Percentiles rank a stretch among this genome's conserved stretches.
phyloP scores from a whole-genome alignment of 2,329 filamentous ascomycete genomes.

The Aspergillus ochraceoroseus region DNA sequence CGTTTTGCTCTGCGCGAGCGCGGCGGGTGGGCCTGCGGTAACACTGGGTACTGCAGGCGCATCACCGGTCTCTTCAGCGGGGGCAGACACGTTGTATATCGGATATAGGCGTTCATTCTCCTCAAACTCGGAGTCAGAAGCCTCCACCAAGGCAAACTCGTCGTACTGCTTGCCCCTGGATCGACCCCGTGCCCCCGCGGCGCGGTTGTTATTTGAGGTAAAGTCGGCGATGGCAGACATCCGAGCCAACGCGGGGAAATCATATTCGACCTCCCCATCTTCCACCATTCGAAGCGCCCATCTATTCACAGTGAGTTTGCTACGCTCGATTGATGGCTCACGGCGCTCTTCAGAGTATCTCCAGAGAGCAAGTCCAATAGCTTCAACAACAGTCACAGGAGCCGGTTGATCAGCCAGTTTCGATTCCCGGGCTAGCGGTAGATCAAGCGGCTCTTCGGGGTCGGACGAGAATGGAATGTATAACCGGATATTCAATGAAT shows the following conservation, averaged over 20 bases:
- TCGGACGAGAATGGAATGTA: conserved; percentile 57
- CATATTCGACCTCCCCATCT: conserved; percentile 62
- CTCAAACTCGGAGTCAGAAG: conserved; percentile 50
- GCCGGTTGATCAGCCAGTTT: conserved; percentile 48
- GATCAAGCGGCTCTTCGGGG: conserved; percentile 53
- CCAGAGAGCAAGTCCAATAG: conserved; percentile 60
- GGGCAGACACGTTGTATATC: conserved; percentile 40
- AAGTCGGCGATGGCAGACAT: conserved; percentile 58
- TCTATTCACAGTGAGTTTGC: conserved; percentile 56
- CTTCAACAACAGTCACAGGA: conserved; percentile 56
- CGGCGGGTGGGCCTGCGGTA: conserved; percentile 22
- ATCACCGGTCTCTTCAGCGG: conserved; percentile 31
- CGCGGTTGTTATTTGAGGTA: conserved; percentile 62
- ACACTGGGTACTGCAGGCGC: conserved; percentile 21
- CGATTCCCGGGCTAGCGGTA: conserved; percentile 53
- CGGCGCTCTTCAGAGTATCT: conserved; percentile 56
- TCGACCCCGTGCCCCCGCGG: conserved; percentile 49
- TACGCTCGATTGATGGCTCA: conserved; percentile 49
- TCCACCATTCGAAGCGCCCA: conserved; percentile 66
- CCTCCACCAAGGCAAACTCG: conserved; percentile 61
- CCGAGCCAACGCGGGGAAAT: conserved; percentile 58
- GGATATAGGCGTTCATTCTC: conserved; percentile 57
- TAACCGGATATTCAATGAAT: conserved; percentile 59
- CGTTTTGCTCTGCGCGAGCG: conserved; percentile 22
- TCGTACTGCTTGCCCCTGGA: conserved; percentile 61